Conservation (phyloP, 2,329 filamentous ascomycete species). For the Tolypocladium sp. region DNA sequence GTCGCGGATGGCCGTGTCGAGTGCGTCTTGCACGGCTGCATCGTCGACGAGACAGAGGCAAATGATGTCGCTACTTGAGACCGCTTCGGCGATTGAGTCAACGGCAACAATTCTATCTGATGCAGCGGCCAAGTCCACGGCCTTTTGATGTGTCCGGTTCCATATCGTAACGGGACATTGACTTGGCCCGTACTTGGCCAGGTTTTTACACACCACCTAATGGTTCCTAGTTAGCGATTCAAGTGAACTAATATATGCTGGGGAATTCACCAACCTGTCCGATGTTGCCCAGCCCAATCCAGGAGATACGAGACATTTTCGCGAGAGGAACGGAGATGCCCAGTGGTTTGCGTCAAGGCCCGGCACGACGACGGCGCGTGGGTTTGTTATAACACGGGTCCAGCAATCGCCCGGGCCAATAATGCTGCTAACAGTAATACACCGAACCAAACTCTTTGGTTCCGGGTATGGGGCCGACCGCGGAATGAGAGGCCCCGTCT, state of each 20-base stretch:
- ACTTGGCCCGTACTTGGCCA: neutral
- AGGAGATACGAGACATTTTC: neutral
- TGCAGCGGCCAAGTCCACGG: neutral
- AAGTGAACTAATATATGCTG: accelerated
- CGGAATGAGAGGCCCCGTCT: neutral
- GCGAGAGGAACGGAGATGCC: neutral
- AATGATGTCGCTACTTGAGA: neutral
- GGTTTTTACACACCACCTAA: neutral
- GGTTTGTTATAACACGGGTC: neutral
- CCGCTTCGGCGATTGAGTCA: neutral
- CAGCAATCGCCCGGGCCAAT: neutral
- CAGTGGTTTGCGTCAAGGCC: neutral
- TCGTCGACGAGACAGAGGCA: neutral
- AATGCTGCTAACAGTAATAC: too few species aligned
- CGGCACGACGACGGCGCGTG: neutral
- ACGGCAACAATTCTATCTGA: neutral
- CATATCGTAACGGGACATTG: neutral
- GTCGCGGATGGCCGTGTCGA: neutral
- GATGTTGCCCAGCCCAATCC: neutral
- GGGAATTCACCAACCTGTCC: neutral
- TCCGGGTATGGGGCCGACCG: neutral
- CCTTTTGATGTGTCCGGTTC: constrained; percentile 1
- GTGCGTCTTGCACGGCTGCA: neutral
- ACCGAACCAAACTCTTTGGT: neutral
- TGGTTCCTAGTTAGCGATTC: neutral